Conservation (phyloP, 2,329 filamentous ascomycete species). For the Apiospora pterosperma region DNA sequence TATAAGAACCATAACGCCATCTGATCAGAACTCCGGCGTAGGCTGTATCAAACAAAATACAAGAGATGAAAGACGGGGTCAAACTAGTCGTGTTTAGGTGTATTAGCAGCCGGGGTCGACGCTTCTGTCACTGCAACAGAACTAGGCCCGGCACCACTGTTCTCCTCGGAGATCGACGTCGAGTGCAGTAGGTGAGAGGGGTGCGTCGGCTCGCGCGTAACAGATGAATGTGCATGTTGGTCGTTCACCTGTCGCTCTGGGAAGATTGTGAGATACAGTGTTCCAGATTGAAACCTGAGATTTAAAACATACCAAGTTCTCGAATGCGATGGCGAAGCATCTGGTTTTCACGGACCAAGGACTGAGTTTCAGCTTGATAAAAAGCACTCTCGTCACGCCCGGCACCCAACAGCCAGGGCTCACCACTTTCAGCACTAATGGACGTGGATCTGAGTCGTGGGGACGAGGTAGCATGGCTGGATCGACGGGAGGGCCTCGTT, state of each 20-base stretch:
- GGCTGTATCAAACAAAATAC: background rate
- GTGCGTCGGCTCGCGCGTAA: conserved; percentile 45
- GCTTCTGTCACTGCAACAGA: conserved; percentile 1
- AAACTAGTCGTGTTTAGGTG: background rate
- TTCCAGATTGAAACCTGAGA: background rate
- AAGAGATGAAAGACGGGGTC: background rate
- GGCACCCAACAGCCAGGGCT: conserved; percentile 56
- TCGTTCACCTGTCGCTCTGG: conserved; percentile 52
- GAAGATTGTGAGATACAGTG: background rate
- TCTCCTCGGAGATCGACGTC: conserved; percentile 41
- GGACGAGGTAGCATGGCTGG: conserved; percentile 52
- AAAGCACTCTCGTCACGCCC: conserved; percentile 72
- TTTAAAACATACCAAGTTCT: conserved; percentile 56
- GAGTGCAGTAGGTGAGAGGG: conserved; percentile 47
- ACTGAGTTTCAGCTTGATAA: conserved; percentile 80
- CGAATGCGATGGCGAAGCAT: conserved; percentile 74
- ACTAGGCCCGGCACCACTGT: conserved; percentile 8
- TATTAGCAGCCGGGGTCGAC: background rate
- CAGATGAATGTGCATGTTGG: conserved; percentile 26
- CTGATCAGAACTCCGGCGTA: background rate
- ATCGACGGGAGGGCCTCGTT: conserved; percentile 55
- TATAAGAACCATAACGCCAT: background rate
- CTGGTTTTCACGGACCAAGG: conserved; percentile 74
- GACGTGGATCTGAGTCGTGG: conserved; percentile 55
- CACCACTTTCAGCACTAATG: conserved; percentile 56